A percentile compares a stretch with the other conserved stretches of the same genome.
Conservation (phyloP, 2,329 filamentous ascomycete species). For the Alternaria sp. region DNA sequence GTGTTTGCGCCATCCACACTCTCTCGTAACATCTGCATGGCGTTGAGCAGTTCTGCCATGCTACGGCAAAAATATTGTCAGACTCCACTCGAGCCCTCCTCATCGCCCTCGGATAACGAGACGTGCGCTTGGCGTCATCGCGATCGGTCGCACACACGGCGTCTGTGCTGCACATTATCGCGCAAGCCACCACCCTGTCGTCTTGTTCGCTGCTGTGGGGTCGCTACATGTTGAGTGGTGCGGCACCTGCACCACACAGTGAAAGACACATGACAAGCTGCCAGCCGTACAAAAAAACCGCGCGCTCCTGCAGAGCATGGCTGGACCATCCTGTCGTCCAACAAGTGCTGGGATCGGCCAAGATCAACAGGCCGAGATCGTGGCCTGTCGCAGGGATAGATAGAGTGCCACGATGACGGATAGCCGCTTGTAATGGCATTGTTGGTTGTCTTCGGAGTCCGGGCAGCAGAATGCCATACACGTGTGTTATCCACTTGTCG, state of each 20-base stretch:
- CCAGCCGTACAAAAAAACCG: slow-evolving; percentile 23
- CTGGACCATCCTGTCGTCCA: slow-evolving; percentile 23
- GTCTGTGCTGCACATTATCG: slow-evolving; percentile 33
- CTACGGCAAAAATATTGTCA: neutral
- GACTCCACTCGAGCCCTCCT: neutral
- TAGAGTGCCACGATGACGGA: slow-evolving; percentile 3
- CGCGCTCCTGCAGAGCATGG: slow-evolving; percentile 38
- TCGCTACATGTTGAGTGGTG: slow-evolving; percentile 19
- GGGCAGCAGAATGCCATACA: slow-evolving; percentile 11
- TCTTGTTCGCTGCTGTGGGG: slow-evolving; percentile 31
- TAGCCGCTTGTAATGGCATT: slow-evolving; percentile 10
- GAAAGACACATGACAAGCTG: slow-evolving; percentile 27
- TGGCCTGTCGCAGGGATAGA: slow-evolving; percentile 9
- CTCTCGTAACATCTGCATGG: slow-evolving; percentile 5
- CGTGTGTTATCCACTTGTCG: slow-evolving; percentile 2
- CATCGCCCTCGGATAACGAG: slow-evolving; percentile 17
- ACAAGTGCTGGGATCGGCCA: slow-evolving; percentile 19
- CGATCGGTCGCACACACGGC: slow-evolving; percentile 35
- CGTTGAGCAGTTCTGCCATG: neutral
- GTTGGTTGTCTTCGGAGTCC: slow-evolving; percentile 6
- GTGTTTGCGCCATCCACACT: slow-evolving; percentile 27
- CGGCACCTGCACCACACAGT: slow-evolving; percentile 18
- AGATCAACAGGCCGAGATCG: slow-evolving; percentile 31
- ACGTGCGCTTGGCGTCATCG: slow-evolving; percentile 38
- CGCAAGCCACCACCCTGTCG: slow-evolving; percentile 32